phyloP scores from a whole-genome alignment of 768 basidiomycete species.

The Kwoniella sp. region DNA sequence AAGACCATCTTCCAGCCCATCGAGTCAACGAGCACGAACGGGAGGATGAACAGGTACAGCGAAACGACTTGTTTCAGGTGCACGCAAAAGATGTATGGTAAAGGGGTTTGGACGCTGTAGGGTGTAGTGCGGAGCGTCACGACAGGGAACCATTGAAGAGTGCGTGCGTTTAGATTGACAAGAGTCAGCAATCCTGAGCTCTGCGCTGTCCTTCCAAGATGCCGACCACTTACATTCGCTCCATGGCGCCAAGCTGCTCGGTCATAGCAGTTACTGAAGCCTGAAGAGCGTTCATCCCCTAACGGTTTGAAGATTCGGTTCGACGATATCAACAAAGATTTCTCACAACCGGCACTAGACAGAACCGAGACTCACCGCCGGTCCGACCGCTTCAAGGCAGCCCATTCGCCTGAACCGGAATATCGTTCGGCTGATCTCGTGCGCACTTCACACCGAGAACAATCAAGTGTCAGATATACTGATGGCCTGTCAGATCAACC shows the following conservation, averaged over 20 bases:
- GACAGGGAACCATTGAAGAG: background rate
- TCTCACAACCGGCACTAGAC: background rate
- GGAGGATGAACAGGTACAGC: constrained; percentile 85
- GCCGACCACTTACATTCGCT: constrained; percentile 89
- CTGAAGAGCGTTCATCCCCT: constrained; percentile 75
- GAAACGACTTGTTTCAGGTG: constrained; percentile 96
- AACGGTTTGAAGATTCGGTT: constrained; percentile 12
- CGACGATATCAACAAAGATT: background rate
- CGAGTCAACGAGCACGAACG: constrained; percentile 79
- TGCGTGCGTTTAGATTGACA: too few species aligned
- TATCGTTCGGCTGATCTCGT: constrained; percentile 71
- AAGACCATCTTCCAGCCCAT: constrained; percentile 80
- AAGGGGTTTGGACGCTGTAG: constrained; percentile 34
- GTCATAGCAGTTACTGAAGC: constrained; percentile 75
- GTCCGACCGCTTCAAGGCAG: constrained; percentile 83
- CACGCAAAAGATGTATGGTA: constrained; percentile 62
- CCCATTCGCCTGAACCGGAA: constrained; percentile 79
- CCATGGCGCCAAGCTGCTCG: constrained; percentile 77
- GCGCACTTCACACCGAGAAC: too few species aligned
- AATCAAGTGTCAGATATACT: too few species aligned
- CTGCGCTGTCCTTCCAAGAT: constrained; percentile 61
- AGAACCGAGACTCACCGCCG: constrained; percentile 65
- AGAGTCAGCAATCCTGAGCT: too few species aligned
- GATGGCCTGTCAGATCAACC: too few species aligned
- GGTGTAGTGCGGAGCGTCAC: too few species aligned